Percentiles rank a stretch among this genome's conserved stretches.
phyloP scores from a whole-genome alignment of 306 rosid species.

The Quercus berberidifolia region DNA sequence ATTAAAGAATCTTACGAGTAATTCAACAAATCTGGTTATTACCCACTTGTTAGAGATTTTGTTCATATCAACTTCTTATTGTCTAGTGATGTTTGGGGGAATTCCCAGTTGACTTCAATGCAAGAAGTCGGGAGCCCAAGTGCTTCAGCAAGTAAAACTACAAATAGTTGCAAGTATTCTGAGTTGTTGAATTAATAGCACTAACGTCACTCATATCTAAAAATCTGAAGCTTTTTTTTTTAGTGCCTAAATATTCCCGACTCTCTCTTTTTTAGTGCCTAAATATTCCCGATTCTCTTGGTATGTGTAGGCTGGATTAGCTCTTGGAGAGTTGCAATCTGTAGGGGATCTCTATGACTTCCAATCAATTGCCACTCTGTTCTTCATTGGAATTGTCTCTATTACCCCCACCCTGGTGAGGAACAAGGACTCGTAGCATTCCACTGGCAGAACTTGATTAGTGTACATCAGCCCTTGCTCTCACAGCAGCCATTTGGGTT shows the following conservation, averaged over 20 bases:
- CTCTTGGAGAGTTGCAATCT: conserved; percentile 87
- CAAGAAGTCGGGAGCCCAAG: neutral
- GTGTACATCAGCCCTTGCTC: conserved; percentile 24
- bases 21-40: neutral
- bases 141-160: too few species aligned
- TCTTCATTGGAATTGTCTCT: conserved; percentile 77
- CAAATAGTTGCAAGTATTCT: neutral
- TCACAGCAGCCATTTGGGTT: conserved; percentile 20
- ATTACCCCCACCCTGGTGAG: conserved; percentile 75
- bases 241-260: neutral
- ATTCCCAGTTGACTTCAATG: neutral
- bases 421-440: conserved; percentile 55
- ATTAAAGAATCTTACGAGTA: neutral
- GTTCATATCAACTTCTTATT: neutral
- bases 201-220: neutral
- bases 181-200: neutral
- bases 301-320: conserved; percentile 76
- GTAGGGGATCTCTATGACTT: conserved; percentile 89
- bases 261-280: neutral
- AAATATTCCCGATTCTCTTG: neutral
- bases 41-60: neutral
- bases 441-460: conserved; percentile 16
- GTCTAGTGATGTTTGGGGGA: neutral
- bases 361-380: conserved; percentile 85
- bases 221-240: neutral